Evolutionary conservation across 257 asterid genomes (phyloP).

Genomic region (Asclepias syriaca): DNA sequence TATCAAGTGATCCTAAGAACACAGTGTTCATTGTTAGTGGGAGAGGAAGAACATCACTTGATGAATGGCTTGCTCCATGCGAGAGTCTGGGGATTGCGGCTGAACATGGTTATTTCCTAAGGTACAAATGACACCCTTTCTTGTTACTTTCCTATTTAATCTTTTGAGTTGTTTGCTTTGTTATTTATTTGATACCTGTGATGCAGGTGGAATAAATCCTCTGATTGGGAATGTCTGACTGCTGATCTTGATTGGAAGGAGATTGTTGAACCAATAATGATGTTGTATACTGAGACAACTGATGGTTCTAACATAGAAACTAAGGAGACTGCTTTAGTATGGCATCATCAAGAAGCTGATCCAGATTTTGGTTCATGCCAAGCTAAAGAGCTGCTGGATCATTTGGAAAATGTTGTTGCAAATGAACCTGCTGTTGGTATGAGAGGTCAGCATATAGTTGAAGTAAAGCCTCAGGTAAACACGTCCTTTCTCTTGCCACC

Average conservation of each 20-base stretch:
- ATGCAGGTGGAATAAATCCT: slow-evolving; percentile 49
- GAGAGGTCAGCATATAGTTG: slow-evolving; percentile 89
- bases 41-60: slow-evolving; percentile 55
- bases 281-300: slow-evolving; percentile 71
- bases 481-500: not conserved
- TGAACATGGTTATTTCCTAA: slow-evolving; percentile 78
- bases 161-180: not conserved
- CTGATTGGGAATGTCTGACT: slow-evolving; percentile 66
- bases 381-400: slow-evolving; percentile 73
- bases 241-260: slow-evolving; percentile 81
- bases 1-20: slow-evolving; percentile 66
- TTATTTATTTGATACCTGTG: slow-evolving; percentile 5
- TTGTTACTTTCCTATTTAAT: not conserved
- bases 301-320: slow-evolving; percentile 81
- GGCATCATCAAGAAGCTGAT: slow-evolving; percentile 87
- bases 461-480: slow-evolving; percentile 91
- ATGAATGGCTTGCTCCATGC: slow-evolving; percentile 81
- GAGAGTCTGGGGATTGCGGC: slow-evolving; percentile 78
- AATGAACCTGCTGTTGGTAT: slow-evolving; percentile 89
- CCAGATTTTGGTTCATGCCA: slow-evolving; percentile 90
- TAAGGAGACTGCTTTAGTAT: slow-evolving; percentile 91
- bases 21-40: slow-evolving; percentile 86
- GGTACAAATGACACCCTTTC: slow-evolving; percentile 34
- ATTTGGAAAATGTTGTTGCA: slow-evolving; percentile 75
- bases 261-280: slow-evolving; percentile 84